A percentile compares a stretch with the other conserved stretches of the same genome.
phyloP scores from a whole-genome alignment of 345 rosid species.

The Arabis hirsuta region DNA sequence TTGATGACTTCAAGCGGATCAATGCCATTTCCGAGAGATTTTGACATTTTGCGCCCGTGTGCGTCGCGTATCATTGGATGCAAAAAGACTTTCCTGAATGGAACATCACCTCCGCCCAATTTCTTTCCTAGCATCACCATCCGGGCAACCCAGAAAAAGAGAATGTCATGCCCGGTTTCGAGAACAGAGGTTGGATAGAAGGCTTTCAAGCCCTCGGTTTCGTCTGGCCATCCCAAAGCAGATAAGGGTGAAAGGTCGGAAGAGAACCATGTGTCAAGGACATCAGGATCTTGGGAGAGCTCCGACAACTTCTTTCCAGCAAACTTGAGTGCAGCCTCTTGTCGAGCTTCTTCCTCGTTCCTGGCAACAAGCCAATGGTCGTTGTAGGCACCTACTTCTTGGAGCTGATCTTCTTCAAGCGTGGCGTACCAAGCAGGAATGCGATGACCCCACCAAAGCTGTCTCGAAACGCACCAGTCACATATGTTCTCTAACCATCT shows the following conservation, averaged over 20 bases:
- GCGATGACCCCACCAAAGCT: too few relatives aligned
- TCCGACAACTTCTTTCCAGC: constrained; percentile 60
- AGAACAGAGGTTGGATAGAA: constrained; percentile 83
- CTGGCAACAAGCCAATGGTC: constrained; percentile 84
- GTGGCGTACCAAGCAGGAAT: too few relatives aligned
- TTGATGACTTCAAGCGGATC: constrained; percentile 87
- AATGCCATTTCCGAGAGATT: constrained; percentile 79
- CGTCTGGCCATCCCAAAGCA: constrained; percentile 86
- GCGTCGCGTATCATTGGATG: constrained; percentile 96
- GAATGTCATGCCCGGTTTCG: constrained; percentile 49
- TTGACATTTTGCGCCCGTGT: constrained; percentile 88
- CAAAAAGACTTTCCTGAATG: constrained; percentile 76
- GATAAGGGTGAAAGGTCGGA: constrained; percentile 76
- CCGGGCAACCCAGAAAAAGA: constrained; percentile 88
- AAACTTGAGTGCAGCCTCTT: constrained; percentile 55
- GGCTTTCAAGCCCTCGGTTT: constrained; percentile 67
- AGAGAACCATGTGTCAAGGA: constrained; percentile 91
- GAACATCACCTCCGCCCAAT: constrained; percentile 69
- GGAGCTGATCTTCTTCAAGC: constrained; percentile 53
- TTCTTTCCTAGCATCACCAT: constrained; percentile 82
- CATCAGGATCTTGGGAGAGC: constrained; percentile 83
- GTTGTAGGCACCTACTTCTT: constrained; percentile 65
- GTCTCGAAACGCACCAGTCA: too few relatives aligned
- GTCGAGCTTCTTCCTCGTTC: constrained; percentile 61
- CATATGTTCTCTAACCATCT: too few relatives aligned